These are phyloP conservation scores for Cytospora piceae DNA, from an alignment of 2,329 filamentous ascomycete species.

Conservation along the genomic window DNA sequence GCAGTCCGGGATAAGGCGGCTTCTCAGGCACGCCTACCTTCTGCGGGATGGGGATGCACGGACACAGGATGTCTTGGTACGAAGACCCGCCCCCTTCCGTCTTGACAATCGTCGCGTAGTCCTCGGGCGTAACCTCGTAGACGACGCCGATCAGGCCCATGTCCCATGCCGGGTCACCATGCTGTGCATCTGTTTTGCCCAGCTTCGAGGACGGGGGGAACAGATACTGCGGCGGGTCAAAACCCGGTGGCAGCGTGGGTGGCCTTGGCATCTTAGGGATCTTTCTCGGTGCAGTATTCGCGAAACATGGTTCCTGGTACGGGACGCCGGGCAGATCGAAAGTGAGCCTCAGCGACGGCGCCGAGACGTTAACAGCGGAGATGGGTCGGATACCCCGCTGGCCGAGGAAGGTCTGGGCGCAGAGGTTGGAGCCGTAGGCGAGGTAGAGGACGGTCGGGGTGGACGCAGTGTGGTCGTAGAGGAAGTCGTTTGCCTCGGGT, in stretches of 20 bases:
- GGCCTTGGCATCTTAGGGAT: constrained; percentile 42
- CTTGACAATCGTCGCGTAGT: constrained; percentile 84
- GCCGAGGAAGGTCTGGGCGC: constrained; percentile 77
- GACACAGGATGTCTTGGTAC: constrained; percentile 83
- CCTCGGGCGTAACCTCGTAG: constrained; percentile 84
- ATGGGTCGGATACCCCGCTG: constrained; percentile 79
- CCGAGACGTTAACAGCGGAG: constrained; percentile 78
- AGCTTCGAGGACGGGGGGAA: constrained; percentile 4
- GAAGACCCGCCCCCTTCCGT: constrained; percentile 86
- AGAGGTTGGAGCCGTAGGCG: constrained; percentile 91
- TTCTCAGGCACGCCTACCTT: constrained; percentile 64
- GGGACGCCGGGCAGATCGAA: constrained; percentile 88
- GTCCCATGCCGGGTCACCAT: constrained; percentile 66
- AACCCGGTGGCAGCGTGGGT: constrained; percentile 34
- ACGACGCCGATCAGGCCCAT: constrained; percentile 90
- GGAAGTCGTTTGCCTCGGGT: constrained; percentile 33
- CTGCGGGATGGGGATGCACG: constrained; percentile 71
- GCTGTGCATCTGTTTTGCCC: constrained; percentile 39
- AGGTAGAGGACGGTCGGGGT: constrained; percentile 70
- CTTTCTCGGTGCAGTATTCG: constrained; percentile 71
- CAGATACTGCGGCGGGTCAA: constrained; percentile 25
- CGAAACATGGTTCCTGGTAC: constrained; percentile 90
- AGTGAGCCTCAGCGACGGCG: constrained; percentile 75
- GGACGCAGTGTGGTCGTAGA: constrained; percentile 23
- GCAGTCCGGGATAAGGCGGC: constrained; percentile 56